A percentile compares a stretch with the other conserved stretches of the same genome.
Conservation (phyloP, 2,329 filamentous ascomycete genomes). For the Nannizziopsis barbatae region DNA sequence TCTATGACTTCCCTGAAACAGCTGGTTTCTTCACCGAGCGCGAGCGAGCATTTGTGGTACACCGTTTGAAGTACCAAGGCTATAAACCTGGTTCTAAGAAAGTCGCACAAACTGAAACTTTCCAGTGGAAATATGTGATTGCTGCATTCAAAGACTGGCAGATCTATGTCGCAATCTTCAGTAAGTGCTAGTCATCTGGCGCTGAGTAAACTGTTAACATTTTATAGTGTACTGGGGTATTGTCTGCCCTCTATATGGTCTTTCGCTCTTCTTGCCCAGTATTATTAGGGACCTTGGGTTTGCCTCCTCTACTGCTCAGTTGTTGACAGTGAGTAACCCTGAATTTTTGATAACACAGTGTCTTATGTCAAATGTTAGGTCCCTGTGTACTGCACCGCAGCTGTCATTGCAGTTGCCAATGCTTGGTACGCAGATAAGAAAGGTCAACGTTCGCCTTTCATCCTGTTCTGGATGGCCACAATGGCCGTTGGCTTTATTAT, state of each 20-base stretch:
- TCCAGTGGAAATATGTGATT: conserved; percentile 31
- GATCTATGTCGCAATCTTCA: conserved; percentile 30
- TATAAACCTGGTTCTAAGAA: conserved; percentile 20
- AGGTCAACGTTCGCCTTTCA: conserved; percentile 45
- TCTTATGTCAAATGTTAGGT: conserved; percentile 16
- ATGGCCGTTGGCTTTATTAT: conserved; percentile 50
- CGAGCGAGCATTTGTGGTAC: conserved; percentile 31
- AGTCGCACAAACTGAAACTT: conserved; percentile 24
- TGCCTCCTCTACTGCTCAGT: conserved; percentile 29
- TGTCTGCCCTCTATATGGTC: conserved; percentile 33
- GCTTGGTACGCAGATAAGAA: conserved; percentile 49
- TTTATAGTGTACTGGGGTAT: conserved; percentile 34
- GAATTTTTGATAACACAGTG: not conserved
- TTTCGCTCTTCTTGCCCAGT: conserved; percentile 32
- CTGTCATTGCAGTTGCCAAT: conserved; percentile 29
- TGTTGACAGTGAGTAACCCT: conserved; percentile 25
- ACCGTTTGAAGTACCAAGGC: conserved; percentile 29
- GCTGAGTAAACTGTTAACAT: conserved; percentile 1
- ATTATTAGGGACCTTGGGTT: conserved; percentile 36
- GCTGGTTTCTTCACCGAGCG: conserved; percentile 34
- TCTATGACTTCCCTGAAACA: conserved; percentile 38
- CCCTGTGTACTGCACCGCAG: conserved; percentile 33
- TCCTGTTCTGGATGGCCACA: conserved; percentile 43
- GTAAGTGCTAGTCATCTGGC: conserved; percentile 20
- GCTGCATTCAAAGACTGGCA: conserved; percentile 35